phyloP scores from a whole-genome alignment of 805 yeast genomes.

The Kodamaea kakaduensis region DNA sequence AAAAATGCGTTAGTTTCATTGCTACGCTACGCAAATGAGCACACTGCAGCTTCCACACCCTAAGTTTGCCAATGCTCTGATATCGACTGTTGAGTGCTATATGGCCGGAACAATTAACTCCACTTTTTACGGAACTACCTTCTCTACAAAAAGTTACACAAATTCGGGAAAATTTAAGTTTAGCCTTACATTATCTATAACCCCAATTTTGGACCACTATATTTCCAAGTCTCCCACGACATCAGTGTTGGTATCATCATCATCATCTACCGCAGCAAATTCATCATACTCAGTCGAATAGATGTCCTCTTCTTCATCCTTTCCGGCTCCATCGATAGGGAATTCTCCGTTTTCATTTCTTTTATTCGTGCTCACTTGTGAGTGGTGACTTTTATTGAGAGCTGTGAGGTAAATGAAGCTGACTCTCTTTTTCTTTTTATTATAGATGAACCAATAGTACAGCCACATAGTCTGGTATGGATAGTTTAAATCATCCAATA shows the following conservation, averaged over 20 bases:
- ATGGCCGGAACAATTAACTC: neutral
- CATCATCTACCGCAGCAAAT: conserved; percentile 17
- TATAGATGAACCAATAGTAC: conserved; percentile 86
- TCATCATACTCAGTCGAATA: conserved; percentile 21
- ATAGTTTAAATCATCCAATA: conserved; percentile 52
- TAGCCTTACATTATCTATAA: conserved; percentile 1
- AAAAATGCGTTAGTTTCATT: no score
- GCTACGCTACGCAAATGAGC: no score
- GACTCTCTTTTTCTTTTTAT: conserved; percentile 87
- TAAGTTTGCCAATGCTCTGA: no score
- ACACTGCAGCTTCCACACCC: no score
- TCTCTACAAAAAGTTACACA: neutral
- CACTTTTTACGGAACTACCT: neutral
- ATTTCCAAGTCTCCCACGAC: conserved; percentile 39
- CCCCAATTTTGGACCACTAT: no score
- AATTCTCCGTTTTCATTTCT: conserved; percentile 19
- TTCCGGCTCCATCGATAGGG: conserved; percentile 17
- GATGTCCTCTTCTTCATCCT: conserved; percentile 21
- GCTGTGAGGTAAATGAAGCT: conserved; percentile 73
- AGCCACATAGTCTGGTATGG: conserved; percentile 61
- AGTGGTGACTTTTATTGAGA: conserved; percentile 37
- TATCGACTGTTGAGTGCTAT: neutral
- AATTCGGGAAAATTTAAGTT: no score
- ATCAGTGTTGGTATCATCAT: conserved; percentile 22
- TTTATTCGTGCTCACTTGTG: conserved; percentile 24